A percentile compares a stretch with the other conserved stretches of the same genome.
Conservation (phyloP, 495 filamentous ascomycete genomes). For the Cercophora samala region DNA sequence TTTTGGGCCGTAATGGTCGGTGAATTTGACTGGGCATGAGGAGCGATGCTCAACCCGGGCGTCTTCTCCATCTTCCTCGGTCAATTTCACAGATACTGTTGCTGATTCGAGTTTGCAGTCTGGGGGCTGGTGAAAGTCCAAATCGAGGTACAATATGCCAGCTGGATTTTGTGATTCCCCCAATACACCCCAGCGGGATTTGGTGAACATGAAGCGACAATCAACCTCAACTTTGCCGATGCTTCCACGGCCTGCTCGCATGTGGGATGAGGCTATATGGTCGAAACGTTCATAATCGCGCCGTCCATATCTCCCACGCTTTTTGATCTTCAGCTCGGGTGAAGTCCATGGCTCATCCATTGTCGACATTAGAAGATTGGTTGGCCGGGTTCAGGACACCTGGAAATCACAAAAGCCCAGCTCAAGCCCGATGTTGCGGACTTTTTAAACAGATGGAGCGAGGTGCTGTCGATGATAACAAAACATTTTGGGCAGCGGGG, state of each 20-base stretch:
- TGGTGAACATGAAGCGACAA: constrained; percentile 34
- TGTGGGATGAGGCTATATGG: constrained; percentile 19
- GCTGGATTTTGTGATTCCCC: constrained; percentile 26
- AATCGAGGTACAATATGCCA: constrained; percentile 36
- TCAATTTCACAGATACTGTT: constrained; percentile 29
- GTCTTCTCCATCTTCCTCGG: constrained; percentile 19
- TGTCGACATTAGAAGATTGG: background rate
- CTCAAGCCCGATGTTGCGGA: background rate
- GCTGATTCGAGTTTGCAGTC: constrained; percentile 33
- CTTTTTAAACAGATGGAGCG: background rate
- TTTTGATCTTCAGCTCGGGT: constrained; percentile 5
- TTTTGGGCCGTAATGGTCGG: constrained; percentile 23
- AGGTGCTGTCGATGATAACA: background rate
- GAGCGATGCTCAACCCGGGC: background rate
- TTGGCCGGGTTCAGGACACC: background rate
- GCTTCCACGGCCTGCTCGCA: constrained; percentile 15
- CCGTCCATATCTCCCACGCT: constrained; percentile 10
- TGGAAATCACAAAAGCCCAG: background rate
- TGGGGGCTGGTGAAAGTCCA: constrained; percentile 29
- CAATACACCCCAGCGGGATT: constrained; percentile 36
- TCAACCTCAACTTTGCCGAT: constrained; percentile 31
- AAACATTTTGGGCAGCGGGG: background rate
- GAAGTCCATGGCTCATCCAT: background rate
- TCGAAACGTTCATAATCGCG: constrained; percentile 22
- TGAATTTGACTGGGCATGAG: constrained; percentile 22